Percentiles rank a stretch among this genome's conserved stretches.
These are phyloP conservation scores for Dendrobium nobile DNA, from an alignment of 106 monocot genomes.

Conservation along the genomic window DNA sequence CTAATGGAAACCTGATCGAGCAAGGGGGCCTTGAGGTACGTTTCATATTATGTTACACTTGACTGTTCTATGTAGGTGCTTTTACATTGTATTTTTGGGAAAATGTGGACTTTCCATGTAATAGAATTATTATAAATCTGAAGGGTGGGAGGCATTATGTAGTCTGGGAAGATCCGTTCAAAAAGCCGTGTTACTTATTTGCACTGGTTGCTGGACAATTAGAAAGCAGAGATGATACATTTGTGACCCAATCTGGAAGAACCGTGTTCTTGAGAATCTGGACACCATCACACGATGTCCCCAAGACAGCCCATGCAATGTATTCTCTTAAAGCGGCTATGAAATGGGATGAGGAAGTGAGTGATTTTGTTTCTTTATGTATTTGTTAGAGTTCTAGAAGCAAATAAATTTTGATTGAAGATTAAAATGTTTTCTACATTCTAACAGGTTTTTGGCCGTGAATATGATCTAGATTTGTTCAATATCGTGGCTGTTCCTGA, in stretches of 20 bases:
- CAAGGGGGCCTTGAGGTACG: conserved; percentile 81
- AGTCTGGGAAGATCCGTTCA: conserved; percentile 91
- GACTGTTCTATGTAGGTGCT: not conserved
- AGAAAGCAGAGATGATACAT: conserved; percentile 84
- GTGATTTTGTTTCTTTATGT: conserved; percentile 6
- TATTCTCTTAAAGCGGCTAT: conserved; percentile 98
- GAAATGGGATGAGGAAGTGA: conserved; percentile 99
- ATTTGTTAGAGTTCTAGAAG: not conserved
- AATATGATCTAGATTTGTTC: conserved; percentile 97
- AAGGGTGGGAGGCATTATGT: conserved; percentile 91
- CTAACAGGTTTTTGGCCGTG: conserved; percentile 88
- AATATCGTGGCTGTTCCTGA: conserved; percentile 99
- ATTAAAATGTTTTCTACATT: conserved; percentile 10
- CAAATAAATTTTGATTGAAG: not conserved
- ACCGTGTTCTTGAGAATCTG: conserved; percentile 78
- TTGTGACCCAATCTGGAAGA: conserved; percentile 71
- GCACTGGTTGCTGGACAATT: conserved; percentile 92
- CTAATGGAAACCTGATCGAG: conserved; percentile 90
- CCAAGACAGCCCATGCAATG: conserved; percentile 99
- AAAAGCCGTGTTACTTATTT: conserved; percentile 96
- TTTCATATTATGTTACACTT: not conserved
- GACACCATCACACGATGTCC: conserved; percentile 86
- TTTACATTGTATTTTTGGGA: not conserved
- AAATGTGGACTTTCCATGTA: not conserved
- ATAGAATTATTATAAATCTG: conserved; percentile 4